Base-by-base conservation (phyloP, 2,329 filamentous ascomycete genomes). In the Paracamarosporium sp. region DNA sequence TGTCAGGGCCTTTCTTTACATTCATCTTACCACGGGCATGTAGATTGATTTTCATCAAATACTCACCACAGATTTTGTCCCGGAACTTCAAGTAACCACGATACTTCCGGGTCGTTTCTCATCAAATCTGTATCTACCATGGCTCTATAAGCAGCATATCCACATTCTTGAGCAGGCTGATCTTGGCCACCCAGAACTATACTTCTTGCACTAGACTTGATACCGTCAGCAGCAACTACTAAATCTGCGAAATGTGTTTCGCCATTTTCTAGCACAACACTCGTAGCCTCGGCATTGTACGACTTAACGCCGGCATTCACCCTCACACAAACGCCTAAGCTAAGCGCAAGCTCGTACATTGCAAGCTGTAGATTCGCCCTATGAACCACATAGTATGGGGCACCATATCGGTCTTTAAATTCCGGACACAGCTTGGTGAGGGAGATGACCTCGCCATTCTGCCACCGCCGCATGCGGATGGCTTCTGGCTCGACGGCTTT, bases 121-220 rank as follows among this genome's bases (percentile, higher is more conserved):
- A 86, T 78, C 24, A 83, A 79, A 17, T 61, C 56, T 0, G 81
- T 67, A 1, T 78, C 73, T 1, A 89, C 76, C 0, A 87, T 81
- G 30, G 65, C 82, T 4, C 87, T 79, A 65, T 89, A 90, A 1
- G 86, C 87, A 25, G 89, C 71, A 65, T 89, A 86, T 0, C 86
- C 86, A 0, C 47, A 38, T 17, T 45, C 28, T 20, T 33, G n/a
- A 17, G 22, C 61, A 64, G 47, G 47, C 13, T 50, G 47, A 28
- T 50, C 47, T 9, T 28, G 22, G 7, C 33, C 47, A n/a, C 33
- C 47, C 4, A 50, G n/a, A 1, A 50, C 47, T 5, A 40, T n/a
- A 22, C 17, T 64, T 53, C 25, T 63, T 22, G 13, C 60, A 46
- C 60, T 24, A 6, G 47, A 50, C 12, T 40, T 50, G 8, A 50